Percentiles rank a stretch among this genome's conserved stretches.
Evolutionary conservation across 2,329 filamentous ascomycete species (phyloP).

Genomic region (Xylaria sp.): DNA sequence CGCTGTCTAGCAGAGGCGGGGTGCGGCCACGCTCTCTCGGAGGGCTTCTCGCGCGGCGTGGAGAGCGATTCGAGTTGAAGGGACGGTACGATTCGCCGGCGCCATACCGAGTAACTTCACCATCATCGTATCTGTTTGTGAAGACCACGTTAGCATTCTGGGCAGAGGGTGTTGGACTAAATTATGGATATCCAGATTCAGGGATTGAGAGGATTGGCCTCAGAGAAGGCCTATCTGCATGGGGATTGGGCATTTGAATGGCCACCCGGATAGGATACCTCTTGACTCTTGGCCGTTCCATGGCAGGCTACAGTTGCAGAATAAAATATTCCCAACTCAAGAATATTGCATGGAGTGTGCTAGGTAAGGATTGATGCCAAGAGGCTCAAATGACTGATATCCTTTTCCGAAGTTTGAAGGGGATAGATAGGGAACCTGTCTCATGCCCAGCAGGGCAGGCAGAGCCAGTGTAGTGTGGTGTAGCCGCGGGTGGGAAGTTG

Average conservation of each 20-base stretch:
- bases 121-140: slow-evolving; percentile 57
- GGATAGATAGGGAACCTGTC: too few relatives aligned
- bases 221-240: neutral
- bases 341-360: neutral
- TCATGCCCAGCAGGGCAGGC: too few relatives aligned
- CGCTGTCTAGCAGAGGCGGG: slow-evolving; percentile 39
- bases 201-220: neutral
- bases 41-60: slow-evolving; percentile 40
- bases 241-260: neutral
- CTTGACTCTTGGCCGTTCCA: neutral
- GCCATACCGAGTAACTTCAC: slow-evolving; percentile 64
- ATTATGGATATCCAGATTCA: too few relatives aligned
- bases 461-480: too few relatives aligned
- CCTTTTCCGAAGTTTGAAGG: too few relatives aligned
- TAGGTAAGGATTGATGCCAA: neutral
- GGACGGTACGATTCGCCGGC: slow-evolving; percentile 65
- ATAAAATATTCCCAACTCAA: too few relatives aligned
- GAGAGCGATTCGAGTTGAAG: slow-evolving; percentile 55
- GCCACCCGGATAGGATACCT: neutral
- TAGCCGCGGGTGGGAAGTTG: neutral
- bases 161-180: neutral
- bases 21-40: slow-evolving; percentile 43
- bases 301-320: neutral
- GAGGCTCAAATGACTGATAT: too few relatives aligned
- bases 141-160: slow-evolving; percentile 2